Base-by-base conservation (phyloP, 2,329 filamentous ascomycete genomes). In the Triangularia verruculosa region DNA sequence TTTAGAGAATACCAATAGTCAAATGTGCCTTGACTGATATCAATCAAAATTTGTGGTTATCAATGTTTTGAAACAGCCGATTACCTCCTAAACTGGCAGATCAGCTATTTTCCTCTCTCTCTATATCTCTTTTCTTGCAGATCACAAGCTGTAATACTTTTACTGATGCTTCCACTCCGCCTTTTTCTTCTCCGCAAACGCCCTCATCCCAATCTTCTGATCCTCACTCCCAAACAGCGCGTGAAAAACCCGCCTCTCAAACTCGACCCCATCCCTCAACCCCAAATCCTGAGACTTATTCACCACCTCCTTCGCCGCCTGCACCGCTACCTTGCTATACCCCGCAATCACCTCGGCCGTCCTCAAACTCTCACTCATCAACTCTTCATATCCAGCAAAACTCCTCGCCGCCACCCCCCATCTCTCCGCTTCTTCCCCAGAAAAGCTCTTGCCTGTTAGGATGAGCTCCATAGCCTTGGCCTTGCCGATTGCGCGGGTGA, bases 271-370 rank as follows among this genome's bases (percentile, higher is more conserved):
- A 73, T 98, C 95, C 70, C 90, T 82, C 64, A 99, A 80, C 3
- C 89, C 83, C 70, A 97, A 78, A 72, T 99, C 95, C 82, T 98
- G 93, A 77, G 93, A 97, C 88, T 97, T 98, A 77, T 98, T 97
- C 62, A 99, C 94, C n/a, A 95, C 94, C 82, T 99, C 95, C 83
- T 99, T 99, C 63, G 86, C 89, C 11, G 91, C 95, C 79, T 92
- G 88, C 64, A 96, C 87, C 1, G 94, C 91, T n/a, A 99, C 89
- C 74, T 84, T 87, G 59, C 91, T 93, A 78, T 95, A 92, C 0
- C 90, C 80, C 0, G 95, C 93, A 79, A 99, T 97, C 59, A 87
- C 93, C 82, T 91, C 92, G 2, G 95, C 95, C 17, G 92, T 94
- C 74, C 89, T 86, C 65, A 97, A 76, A 2, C 93, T 88, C 61